Evolutionary conservation across 2,329 filamentous ascomycete genomes (phyloP), one percentile per base, ranked within the genome.

Genomic region (Fusarium musae): DNA sequence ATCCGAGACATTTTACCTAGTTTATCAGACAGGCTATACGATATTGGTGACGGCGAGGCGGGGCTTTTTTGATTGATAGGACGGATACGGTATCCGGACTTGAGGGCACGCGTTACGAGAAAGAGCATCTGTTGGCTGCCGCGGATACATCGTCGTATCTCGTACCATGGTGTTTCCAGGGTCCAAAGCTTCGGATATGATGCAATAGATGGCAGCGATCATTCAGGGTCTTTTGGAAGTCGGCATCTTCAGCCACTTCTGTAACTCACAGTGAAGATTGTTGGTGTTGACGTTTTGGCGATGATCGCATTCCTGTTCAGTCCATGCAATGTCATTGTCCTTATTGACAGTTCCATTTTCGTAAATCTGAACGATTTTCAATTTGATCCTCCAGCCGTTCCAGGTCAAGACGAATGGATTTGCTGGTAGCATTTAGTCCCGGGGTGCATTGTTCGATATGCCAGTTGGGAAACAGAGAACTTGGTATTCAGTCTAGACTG

Each of bases 1-100:
- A 40, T 36, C 65, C 28, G 59, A 69, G 58, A 59, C 65, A 73
- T 60, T 43, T 50, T 21, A 36, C 58, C 50, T 43, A 44, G 65
- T 57, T 60, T 49, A 36, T 44, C 47, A 59, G 44, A 47, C 37
- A 49, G 34, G 47, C 40, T 69, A 59, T 42, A 49, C 36, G 47
- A 36, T 47, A n/a, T 40, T n/a, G 21, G 36, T 30, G 49, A 69
- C 37, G 49, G 28, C 49, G 42, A n/a, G 42, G 69, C 49, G 58
- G 43, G 40, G 40, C 28, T 17, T 62, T 36, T 30, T 34, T 23
- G n/a, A 5, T 26, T 16, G 26, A 56, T 15, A 23, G 23, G 43
- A 61, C 42, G 42, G 43, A 72, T 68, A 40, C 28, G 15, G 47
- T 12, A 52, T 36, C 49, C 23, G n/a, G 32, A 32, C 16, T 28